Evolutionary conservation across 257 asterid genomes (phyloP).

Genomic region (Gentiana straminea): DNA sequence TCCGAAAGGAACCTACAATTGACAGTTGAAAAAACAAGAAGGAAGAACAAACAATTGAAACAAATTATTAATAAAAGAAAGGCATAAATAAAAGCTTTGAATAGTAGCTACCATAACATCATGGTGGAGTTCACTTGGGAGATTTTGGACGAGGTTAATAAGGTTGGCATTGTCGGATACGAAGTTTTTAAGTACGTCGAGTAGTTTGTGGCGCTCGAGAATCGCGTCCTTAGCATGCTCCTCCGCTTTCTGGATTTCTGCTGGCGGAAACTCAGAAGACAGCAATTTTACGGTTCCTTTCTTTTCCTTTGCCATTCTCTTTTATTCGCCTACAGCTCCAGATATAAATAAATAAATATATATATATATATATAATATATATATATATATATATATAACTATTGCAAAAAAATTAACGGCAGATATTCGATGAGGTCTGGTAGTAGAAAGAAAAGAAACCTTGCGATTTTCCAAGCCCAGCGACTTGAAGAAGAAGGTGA

Average conservation of each 20-base stretch:
- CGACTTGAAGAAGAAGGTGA: too few species aligned
- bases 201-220: slow-evolving; percentile 39
- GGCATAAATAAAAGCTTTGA: neutral
- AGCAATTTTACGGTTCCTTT: slow-evolving; percentile 59
- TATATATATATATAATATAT: too few species aligned
- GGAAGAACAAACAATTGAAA: slow-evolving; percentile 2
- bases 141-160: slow-evolving; percentile 60
- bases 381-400: too few species aligned
- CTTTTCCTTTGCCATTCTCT: slow-evolving; percentile 1
- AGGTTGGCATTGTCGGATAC: slow-evolving; percentile 44
- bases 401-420: slow-evolving; percentile 1
- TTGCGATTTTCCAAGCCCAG: too few species aligned
- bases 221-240: slow-evolving; percentile 51
- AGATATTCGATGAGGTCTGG: too few species aligned
- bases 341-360: too few species aligned
- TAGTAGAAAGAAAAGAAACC: too few species aligned
- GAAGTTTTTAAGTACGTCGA: slow-evolving; percentile 46
- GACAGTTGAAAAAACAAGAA: neutral
- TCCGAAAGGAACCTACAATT: slow-evolving; percentile 72
- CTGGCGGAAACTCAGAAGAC: slow-evolving; percentile 48
- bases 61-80: slow-evolving; percentile 1
- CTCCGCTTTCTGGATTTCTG: slow-evolving; percentile 71
- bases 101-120: slow-evolving; percentile 47
- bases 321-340: too few species aligned
- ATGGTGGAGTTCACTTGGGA: slow-evolving; percentile 78